Base-by-base conservation (phyloP, 2,329 filamentous ascomycete genomes). In the Hypoxylon sp. region DNA sequence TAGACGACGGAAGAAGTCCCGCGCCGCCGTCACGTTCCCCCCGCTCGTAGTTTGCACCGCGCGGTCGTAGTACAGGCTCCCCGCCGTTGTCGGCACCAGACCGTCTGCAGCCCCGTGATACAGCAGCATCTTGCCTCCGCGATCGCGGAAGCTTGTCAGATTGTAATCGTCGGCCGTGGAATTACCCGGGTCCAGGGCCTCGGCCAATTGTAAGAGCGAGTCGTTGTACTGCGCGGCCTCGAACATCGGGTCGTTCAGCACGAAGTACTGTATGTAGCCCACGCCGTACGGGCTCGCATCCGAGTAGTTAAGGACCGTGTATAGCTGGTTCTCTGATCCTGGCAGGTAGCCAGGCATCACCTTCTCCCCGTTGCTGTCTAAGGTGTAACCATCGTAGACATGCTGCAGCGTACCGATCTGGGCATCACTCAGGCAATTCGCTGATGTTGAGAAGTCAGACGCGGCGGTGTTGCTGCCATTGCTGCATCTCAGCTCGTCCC, bases 1-100 rank as follows among this genome's bases (percentile, higher is more conserved):
- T 70, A 87, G 87, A 69, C 83, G 82, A 0, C 78, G 75, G 74
- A 85, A 89, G 73, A 84, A 84, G 8, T 83, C 80, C 1, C 82
- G 83, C 19, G 83, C 80, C 7, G 56, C 63, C 12, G 70, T 70
- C 34, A 74, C 51, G 12, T 74, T 69, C 2, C 75, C 71, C 1
- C 74, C 70, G 8, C 72, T 73, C 73, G 76, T 78, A 5, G 67
- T 62, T 2, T 68, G 7, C 16, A 72, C 67, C 8, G 74, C 73
- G 21, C 67, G 69, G 37, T 77, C 68, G 68, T 80, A 81, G 61
- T 78, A 80, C 39, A 76, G 47, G n/a, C 75, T 67, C 3, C 75
- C 74, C 19, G 76, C 76, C n/a, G 74, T 70, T 47, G 75, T 75
- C 1, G 81, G 78, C 58, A 84, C 79, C 3, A 81, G 73, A 3